A percentile compares a stretch with the other conserved stretches of the same genome.
phyloP scores from a whole-genome alignment of 2,329 filamentous ascomycete species.

The Teratosphaeria destructans region DNA sequence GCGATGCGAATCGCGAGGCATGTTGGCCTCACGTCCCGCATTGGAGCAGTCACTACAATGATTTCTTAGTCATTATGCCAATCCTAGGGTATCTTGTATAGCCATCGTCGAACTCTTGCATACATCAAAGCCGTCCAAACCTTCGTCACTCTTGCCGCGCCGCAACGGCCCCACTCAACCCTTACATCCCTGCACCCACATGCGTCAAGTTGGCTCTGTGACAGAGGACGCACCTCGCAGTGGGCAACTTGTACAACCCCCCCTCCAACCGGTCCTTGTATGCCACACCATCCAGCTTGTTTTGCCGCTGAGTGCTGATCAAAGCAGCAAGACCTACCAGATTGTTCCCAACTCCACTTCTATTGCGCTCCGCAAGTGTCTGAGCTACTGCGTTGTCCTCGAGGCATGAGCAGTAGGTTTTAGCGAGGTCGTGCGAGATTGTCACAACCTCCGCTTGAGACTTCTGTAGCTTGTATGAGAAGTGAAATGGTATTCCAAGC shows the following conservation, averaged over 20 bases:
- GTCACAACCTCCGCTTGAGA: neutral
- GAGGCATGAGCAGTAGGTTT: slow-evolving; percentile 2
- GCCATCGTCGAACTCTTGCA: neutral
- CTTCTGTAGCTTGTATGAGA: slow-evolving; percentile 1
- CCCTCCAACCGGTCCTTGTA: neutral
- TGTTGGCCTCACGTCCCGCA: neutral
- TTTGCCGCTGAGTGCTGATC: neutral
- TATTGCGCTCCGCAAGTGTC: neutral
- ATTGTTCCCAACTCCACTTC: neutral
- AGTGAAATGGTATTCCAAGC: neutral
- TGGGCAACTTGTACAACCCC: slow-evolving; percentile 1
- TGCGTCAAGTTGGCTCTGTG: neutral
- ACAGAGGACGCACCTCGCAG: neutral
- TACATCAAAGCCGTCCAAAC: neutral
- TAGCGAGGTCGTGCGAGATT: neutral
- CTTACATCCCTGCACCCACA: neutral
- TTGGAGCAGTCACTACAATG: neutral
- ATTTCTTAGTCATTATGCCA: neutral
- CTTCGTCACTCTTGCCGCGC: neutral
- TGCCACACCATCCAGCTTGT: neutral
- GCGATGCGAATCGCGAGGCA: too few species aligned
- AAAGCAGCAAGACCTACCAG: neutral
- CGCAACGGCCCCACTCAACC: neutral
- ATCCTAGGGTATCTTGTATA: neutral
- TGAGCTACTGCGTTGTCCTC: neutral